Conservation (phyloP, 805 yeast genomes). For the Nakazawaea sp. region DNA sequence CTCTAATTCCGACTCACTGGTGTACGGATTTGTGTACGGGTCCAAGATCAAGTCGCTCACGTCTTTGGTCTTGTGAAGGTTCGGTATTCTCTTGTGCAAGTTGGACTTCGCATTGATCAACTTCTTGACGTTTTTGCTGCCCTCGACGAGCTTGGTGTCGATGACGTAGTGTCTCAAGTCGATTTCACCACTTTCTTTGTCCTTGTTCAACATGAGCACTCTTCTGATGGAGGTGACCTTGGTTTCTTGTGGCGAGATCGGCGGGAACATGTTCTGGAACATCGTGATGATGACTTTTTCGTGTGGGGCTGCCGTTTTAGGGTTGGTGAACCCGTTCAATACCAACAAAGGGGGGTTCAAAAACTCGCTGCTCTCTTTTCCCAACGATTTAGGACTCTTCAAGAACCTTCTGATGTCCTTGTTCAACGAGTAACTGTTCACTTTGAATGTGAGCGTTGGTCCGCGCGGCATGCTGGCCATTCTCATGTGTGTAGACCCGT, state of each 20-base stretch:
- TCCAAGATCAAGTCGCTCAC: slow-evolving; percentile 80
- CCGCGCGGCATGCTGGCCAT: slow-evolving; percentile 89
- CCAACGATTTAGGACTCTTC: slow-evolving; percentile 72
- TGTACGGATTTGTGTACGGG: slow-evolving; percentile 72
- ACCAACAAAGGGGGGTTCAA: slow-evolving; percentile 84
- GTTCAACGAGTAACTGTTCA: slow-evolving; percentile 69
- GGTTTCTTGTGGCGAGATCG: slow-evolving; percentile 80
- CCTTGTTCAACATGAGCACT: slow-evolving; percentile 77
- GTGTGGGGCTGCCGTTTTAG: slow-evolving; percentile 53
- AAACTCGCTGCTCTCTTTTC: slow-evolving; percentile 57
- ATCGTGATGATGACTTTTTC: slow-evolving; percentile 83
- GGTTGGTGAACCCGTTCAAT: slow-evolving; percentile 80
- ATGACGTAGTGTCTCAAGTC: slow-evolving; percentile 88
- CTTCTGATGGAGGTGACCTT: slow-evolving; percentile 71
- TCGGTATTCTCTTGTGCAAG: slow-evolving; percentile 61
- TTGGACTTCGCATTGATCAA: slow-evolving; percentile 56
- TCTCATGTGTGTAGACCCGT: slow-evolving; percentile 78
- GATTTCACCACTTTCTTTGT: slow-evolving; percentile 61
- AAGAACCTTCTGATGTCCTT: slow-evolving; percentile 71
- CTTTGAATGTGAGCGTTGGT: slow-evolving; percentile 82
- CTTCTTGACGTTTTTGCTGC: slow-evolving; percentile 64
- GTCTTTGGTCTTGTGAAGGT: slow-evolving; percentile 59
- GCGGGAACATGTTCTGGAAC: slow-evolving; percentile 94
- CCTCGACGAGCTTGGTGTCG: slow-evolving; percentile 78
- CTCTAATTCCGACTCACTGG: slow-evolving; percentile 91